Conservation (phyloP, 2,329 filamentous ascomycete genomes). For the Hypoxylon sp. region DNA sequence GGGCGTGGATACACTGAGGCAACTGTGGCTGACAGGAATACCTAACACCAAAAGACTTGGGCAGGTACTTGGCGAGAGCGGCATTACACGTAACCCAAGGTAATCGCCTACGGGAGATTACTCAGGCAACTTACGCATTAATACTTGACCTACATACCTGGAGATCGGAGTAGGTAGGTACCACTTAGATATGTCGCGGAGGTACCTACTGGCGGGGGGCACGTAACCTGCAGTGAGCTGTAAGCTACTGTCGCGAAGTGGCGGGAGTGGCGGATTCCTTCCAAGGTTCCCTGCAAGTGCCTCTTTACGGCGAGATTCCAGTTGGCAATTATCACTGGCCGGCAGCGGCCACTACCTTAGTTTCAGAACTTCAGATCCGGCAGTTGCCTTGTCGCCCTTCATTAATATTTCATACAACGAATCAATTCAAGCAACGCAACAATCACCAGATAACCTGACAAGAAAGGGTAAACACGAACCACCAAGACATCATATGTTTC, state of each 20-base stretch:
- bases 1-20: slow-evolving; percentile 22
- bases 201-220: background rate
- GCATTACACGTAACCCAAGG: background rate
- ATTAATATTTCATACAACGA: slow-evolving; percentile 16
- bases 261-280: slow-evolving; percentile 23
- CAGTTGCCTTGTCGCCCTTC: slow-evolving; percentile 28
- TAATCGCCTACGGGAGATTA: background rate
- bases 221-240: no score
- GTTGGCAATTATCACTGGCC: slow-evolving; percentile 18
- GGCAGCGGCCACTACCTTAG: slow-evolving; percentile 23
- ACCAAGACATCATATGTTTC: slow-evolving; percentile 23
- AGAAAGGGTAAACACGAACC: slow-evolving; percentile 4
- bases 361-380: slow-evolving; percentile 37
- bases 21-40: slow-evolving; percentile 29
- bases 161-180: slow-evolving; percentile 7
- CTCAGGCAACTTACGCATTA: slow-evolving; percentile 7
- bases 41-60: no score
- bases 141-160: background rate
- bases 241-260: slow-evolving; percentile 4
- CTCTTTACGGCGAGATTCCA: slow-evolving; percentile 20
- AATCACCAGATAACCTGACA: slow-evolving; percentile 16
- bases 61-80: background rate
- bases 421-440: slow-evolving; percentile 8
- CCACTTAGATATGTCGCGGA: background rate
- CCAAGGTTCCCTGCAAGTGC: background rate